Evolutionary conservation across 1,284 basidiomycete species (phyloP).

Genomic region (Ustilago nuda): DNA sequence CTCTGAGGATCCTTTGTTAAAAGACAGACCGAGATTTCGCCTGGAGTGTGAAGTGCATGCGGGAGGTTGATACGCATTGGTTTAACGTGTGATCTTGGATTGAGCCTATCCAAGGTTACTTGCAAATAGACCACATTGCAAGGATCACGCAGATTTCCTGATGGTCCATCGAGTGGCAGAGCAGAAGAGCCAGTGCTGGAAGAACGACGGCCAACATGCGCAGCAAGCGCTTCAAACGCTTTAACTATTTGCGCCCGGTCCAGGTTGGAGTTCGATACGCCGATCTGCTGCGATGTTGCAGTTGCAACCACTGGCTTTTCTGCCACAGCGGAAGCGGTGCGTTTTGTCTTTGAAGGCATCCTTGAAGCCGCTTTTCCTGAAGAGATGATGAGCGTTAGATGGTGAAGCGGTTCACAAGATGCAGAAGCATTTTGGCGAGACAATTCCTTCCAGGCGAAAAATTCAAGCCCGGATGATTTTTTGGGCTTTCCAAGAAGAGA

Average conservation of each 20-base stretch:
- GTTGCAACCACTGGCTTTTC: constrained; percentile 34
- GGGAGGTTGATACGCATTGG: constrained; percentile 62
- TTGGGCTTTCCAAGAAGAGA: neutral
- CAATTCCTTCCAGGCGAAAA: neutral
- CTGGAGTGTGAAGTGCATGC: constrained; percentile 84
- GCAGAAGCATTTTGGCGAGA: neutral
- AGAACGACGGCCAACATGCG: constrained; percentile 39
- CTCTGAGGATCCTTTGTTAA: constrained; percentile 96
- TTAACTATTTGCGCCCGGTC: constrained; percentile 56
- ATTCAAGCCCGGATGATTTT: constrained; percentile 1
- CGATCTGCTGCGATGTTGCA: constrained; percentile 24
- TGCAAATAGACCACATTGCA: constrained; percentile 59
- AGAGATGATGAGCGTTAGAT: neutral
- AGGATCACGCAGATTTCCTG: constrained; percentile 43
- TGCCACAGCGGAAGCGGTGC: neutral
- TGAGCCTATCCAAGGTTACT: constrained; percentile 59
- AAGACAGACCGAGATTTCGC: constrained; percentile 82
- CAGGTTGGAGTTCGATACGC: constrained; percentile 43
- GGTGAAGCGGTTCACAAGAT: neutral
- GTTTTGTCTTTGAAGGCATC: constrained; percentile 29
- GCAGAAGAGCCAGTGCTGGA: constrained; percentile 11
- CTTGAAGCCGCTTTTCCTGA: neutral
- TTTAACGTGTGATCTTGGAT: constrained; percentile 52
- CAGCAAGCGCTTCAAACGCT: constrained; percentile 60
- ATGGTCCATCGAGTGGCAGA: constrained; percentile 56